Evolutionary conservation across 768 basidiomycete species (phyloP).

Genomic region (Epithele typhae): DNA sequence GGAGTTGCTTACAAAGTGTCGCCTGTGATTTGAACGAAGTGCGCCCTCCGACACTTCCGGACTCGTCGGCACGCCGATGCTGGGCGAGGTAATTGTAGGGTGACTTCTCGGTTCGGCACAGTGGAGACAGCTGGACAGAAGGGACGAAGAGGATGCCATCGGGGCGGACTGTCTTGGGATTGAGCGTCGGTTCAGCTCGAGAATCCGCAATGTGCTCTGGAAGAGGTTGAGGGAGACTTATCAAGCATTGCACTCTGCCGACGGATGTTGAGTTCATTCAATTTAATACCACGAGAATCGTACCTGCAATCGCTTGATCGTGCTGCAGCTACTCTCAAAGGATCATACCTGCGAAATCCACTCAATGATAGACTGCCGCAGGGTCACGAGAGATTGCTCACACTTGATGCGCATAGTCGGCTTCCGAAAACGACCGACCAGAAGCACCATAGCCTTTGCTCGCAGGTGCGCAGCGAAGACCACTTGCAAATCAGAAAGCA

Average conservation of each 20-base stretch:
- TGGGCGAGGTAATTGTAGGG: constrained; percentile 45
- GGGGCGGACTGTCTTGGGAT: constrained; percentile 43
- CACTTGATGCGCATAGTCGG: constrained; percentile 53
- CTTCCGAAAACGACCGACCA: constrained; percentile 33
- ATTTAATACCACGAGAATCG: constrained; percentile 1
- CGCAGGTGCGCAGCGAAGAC: no score
- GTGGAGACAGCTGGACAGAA: constrained; percentile 29
- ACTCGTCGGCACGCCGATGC: constrained; percentile 29
- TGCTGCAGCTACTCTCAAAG: constrained; percentile 44
- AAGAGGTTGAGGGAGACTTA: constrained; percentile 45
- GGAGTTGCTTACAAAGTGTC: constrained; percentile 44
- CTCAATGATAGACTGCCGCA: no score
- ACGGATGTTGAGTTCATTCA: background rate
- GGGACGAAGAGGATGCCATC: constrained; percentile 49
- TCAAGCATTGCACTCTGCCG: constrained; percentile 42
- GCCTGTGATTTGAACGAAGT: constrained; percentile 49
- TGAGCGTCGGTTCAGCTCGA: constrained; percentile 36
- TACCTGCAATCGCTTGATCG: constrained; percentile 40
- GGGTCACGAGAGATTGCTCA: no score
- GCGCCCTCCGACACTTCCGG: constrained; percentile 35
- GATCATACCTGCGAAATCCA: constrained; percentile 47
- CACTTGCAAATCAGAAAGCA: no score
- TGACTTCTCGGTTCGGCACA: constrained; percentile 42
- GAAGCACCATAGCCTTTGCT: no score
- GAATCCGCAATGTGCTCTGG: constrained; percentile 22